Percentiles rank a stretch among this genome's conserved stretches.
These are phyloP conservation scores for Pyrenophora graminea DNA, from an alignment of 2,329 filamentous ascomycete genomes.

Conservation along the genomic window DNA sequence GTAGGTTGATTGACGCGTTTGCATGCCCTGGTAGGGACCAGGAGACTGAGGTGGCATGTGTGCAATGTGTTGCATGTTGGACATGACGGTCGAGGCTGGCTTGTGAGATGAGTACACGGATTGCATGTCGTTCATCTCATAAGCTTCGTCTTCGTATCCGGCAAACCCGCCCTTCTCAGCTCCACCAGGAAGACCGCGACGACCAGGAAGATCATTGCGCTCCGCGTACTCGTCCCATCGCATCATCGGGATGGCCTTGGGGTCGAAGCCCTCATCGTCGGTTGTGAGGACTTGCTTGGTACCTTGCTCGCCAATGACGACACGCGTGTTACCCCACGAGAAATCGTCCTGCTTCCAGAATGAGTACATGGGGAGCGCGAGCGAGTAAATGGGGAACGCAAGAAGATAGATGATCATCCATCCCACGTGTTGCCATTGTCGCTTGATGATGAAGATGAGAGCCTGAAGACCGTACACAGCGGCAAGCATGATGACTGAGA, in stretches of 20 bases:
- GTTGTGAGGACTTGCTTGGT: constrained; percentile 87
- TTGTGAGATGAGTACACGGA: constrained; percentile 93
- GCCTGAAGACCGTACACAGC: constrained; percentile 95
- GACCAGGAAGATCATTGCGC: constrained; percentile 84
- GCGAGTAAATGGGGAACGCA: constrained; percentile 93
- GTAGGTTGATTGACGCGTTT: constrained; percentile 72
- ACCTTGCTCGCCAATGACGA: constrained; percentile 93
- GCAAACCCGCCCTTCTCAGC: constrained; percentile 65
- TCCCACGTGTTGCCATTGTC: constrained; percentile 97
- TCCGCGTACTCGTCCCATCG: constrained; percentile 96
- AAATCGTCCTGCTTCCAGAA: constrained; percentile 99
- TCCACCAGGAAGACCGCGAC: constrained; percentile 67
- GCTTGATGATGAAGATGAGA: constrained; percentile 92
- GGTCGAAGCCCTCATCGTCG: constrained; percentile 81
- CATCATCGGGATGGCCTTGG: constrained; percentile 88
- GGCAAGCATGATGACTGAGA: constrained; percentile 87
- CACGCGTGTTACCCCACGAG: constrained; percentile 96
- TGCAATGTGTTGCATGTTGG: constrained; percentile 72
- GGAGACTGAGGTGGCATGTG: constrained; percentile 83
- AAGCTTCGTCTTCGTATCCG: constrained; percentile 73
- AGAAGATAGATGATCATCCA: constrained; percentile 99
- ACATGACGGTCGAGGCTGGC: constrained; percentile 82
- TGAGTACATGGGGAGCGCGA: constrained; percentile 89
- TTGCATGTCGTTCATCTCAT: constrained; percentile 98
- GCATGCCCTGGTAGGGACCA: constrained; percentile 68